Evolutionary conservation across 1,139 yeast genomes (phyloP).

Genomic region (Suhomyces panamericanus): DNA sequence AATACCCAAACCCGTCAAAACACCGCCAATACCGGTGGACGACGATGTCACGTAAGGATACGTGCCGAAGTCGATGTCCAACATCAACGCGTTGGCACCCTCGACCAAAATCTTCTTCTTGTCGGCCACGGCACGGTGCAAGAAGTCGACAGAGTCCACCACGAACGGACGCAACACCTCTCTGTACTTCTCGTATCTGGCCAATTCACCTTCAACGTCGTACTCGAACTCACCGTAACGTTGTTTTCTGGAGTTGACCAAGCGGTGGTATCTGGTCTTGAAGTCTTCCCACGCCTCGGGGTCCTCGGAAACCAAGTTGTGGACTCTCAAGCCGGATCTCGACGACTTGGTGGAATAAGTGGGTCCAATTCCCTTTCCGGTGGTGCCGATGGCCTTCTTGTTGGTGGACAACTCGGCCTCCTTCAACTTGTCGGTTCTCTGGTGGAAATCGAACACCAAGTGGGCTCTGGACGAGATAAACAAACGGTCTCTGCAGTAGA

Average conservation of each 20-base stretch:
- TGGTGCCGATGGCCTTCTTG: conserved; percentile 94
- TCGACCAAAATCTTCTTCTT: conserved; percentile 90
- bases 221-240: conserved; percentile 94
- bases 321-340: conserved; percentile 95
- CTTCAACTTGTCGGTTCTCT: conserved; percentile 90
- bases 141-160: conserved; percentile 86
- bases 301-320: conserved; percentile 87
- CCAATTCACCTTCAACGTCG: conserved; percentile 78
- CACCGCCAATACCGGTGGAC: conserved; percentile 97
- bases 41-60: conserved; percentile 97
- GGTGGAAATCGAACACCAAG: conserved; percentile 96
- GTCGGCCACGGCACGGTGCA: conserved; percentile 75
- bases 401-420: conserved; percentile 84
- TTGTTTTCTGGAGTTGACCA: conserved; percentile 75
- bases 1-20: conserved; percentile 91
- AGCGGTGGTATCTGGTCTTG: conserved; percentile 71
- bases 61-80: conserved; percentile 97
- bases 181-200: conserved; percentile 71
- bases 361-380: conserved; percentile 99
- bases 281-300: conserved; percentile 94
- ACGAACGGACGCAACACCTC: conserved; percentile 84
- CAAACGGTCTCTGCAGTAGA: conserved; percentile 75
- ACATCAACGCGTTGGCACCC: conserved; percentile 98
- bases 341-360: conserved; percentile 96
- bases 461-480: conserved; percentile 94